Base-by-base conservation (phyloP, 129 eudicot species). In the Centella asiatica region DNA sequence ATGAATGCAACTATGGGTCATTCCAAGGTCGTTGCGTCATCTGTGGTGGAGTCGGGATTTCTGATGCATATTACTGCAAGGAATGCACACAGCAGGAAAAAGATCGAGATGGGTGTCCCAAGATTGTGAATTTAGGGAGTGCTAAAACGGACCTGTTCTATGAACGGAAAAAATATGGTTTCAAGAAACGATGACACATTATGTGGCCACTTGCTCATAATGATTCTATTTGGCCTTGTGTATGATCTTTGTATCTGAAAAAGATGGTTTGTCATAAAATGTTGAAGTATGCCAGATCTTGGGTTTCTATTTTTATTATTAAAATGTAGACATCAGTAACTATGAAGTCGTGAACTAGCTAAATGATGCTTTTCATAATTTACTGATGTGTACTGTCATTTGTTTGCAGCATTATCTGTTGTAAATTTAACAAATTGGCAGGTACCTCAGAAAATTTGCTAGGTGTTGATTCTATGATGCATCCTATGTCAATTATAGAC, bases 81-180 rank as follows among this genome's bases (percentile, higher is more conserved):
- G 95, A 83, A 74, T 87, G 93, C 53, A 87, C 95, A 2, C 93
- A 81, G 69, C 84, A 78, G 69, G 95, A 87, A 69, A 87, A 87
- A 71, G 93, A 87, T 33, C 56, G 93, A 20, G 95, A 87, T 42
- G 88, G 95, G 3, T 87, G 95, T 56, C 88, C 88, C 5, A 87
- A 87, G 62, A 87, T 87, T 17, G 95, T 87, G 66, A 87, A 83
- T 72, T 50, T 87, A 36, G 93, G 95, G 6, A 87, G 95, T 55
- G 95, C 95, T 0, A 87, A 81, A 62, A 87, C 95, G 0, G 86
- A 83, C 71, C 73, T 87, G 54, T 87, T 83, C 64, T 83, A 81
- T 12, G 95, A 87, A 60, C 63, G 81, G 11, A 87, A 87, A 56
- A 87, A 87, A 65, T 87, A 87, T 31, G 88, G 88, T 26, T 87